phyloP scores from a whole-genome alignment of 1,139 yeast species.

The Kodamaea arcana region DNA sequence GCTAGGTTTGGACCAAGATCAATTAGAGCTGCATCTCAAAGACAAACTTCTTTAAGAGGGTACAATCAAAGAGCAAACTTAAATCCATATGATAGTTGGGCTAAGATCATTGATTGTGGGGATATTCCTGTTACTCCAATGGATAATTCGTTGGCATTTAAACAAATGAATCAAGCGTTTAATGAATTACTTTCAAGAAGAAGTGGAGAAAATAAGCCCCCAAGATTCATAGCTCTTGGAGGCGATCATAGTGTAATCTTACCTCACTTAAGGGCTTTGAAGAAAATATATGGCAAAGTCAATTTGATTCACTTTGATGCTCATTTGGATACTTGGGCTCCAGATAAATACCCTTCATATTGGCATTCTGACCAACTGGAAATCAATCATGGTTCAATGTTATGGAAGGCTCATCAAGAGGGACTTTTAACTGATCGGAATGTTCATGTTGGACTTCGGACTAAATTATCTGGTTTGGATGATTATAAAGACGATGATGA shows the following conservation, averaged over 20 bases:
- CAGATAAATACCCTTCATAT: slow-evolving; percentile 59
- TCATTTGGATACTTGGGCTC: slow-evolving; percentile 77
- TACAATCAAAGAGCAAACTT: slow-evolving; percentile 62
- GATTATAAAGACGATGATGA: slow-evolving; percentile 63
- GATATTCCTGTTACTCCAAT: slow-evolving; percentile 77
- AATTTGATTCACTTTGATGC: slow-evolving; percentile 76
- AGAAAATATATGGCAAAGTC: slow-evolving; percentile 56
- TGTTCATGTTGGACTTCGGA: slow-evolving; percentile 69
- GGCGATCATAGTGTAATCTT: slow-evolving; percentile 75
- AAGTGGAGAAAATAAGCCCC: slow-evolving; percentile 34
- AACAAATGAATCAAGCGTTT: slow-evolving; percentile 68
- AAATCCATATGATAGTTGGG: slow-evolving; percentile 68
- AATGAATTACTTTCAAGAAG: slow-evolving; percentile 46
- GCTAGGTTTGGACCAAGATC: slow-evolving; percentile 82
- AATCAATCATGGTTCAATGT: slow-evolving; percentile 76
- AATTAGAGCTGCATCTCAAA: slow-evolving; percentile 66
- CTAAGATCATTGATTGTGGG: slow-evolving; percentile 70
- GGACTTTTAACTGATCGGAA: slow-evolving; percentile 56
- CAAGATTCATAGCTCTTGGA: slow-evolving; percentile 65
- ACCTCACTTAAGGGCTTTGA: slow-evolving; percentile 64
- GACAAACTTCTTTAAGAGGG: slow-evolving; percentile 64
- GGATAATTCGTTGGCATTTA: slow-evolving; percentile 65
- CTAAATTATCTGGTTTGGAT: slow-evolving; percentile 58
- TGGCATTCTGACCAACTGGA: slow-evolving; percentile 67
- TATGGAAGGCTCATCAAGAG: slow-evolving; percentile 71